phyloP scores from a whole-genome alignment of 2,329 filamentous ascomycete genomes.

The Rutstroemia sydowiana region DNA sequence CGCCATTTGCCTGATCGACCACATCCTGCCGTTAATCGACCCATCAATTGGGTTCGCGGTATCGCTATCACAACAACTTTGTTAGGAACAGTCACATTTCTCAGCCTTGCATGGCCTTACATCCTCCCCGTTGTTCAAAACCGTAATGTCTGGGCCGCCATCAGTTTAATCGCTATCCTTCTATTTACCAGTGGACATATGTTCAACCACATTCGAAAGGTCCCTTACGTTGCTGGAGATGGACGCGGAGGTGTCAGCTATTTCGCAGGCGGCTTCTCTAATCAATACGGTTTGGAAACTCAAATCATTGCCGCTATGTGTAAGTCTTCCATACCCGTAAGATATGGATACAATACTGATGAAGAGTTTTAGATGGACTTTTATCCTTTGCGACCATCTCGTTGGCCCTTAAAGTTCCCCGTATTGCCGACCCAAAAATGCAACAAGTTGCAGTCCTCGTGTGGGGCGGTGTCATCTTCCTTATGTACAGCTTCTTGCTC shows the following conservation, averaged over 20 bases:
- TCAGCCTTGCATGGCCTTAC: constrained; percentile 69
- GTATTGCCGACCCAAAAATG: constrained; percentile 66
- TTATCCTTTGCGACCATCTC: constrained; percentile 86
- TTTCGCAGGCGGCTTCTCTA: constrained; percentile 87
- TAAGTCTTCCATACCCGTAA: constrained; percentile 41
- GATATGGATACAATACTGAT: constrained; percentile 8
- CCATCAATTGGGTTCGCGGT: constrained; percentile 79
- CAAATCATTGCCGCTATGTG: constrained; percentile 92
- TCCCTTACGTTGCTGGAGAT: constrained; percentile 83
- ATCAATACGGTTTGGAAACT: constrained; percentile 87
- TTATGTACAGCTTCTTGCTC: constrained; percentile 88
- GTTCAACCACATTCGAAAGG: constrained; percentile 98
- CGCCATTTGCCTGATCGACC: constrained; percentile 72
- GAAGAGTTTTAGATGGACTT: constrained; percentile 52
- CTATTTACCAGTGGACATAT: constrained; percentile 96
- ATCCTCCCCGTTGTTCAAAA: constrained; percentile 76
- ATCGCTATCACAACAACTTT: constrained; percentile 59
- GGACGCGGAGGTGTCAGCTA: constrained; percentile 82
- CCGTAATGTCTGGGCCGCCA: constrained; percentile 86
- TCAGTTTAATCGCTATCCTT: constrained; percentile 82
- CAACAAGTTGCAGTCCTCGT: constrained; percentile 77
- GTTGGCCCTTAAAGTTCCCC: constrained; percentile 87
- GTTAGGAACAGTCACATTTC: constrained; percentile 60
- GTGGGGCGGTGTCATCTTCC: constrained; percentile 70
- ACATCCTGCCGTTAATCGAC: constrained; percentile 71